These are phyloP conservation scores for Prunus salicina DNA, from an alignment of 306 rosid species.

Conservation along the genomic window DNA sequence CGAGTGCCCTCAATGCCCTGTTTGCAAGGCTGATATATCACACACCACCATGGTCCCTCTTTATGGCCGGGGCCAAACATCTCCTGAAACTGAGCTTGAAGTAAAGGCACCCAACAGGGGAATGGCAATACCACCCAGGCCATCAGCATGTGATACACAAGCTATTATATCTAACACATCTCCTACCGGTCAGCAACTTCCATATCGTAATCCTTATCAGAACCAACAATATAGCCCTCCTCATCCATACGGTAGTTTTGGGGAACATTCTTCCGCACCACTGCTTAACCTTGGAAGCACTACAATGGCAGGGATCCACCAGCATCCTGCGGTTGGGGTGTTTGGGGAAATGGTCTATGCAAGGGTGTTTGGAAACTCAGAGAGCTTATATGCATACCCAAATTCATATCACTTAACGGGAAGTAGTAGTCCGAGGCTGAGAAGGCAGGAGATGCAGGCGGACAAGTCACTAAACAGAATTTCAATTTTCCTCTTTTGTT, in stretches of 20 bases:
- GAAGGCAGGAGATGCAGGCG: conserved; percentile 85
- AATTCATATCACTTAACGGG: conserved; percentile 53
- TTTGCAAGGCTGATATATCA: conserved; percentile 82
- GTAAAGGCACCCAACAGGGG: conserved; percentile 34
- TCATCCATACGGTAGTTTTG: conserved; percentile 24
- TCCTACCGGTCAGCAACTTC: conserved; percentile 54
- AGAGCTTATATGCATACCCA: conserved; percentile 42
- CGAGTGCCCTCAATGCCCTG: conserved; percentile 90
- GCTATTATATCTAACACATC: conserved; percentile 32
- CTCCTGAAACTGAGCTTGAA: conserved; percentile 28
- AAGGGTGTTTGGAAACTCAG: conserved; percentile 64
- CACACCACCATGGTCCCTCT: conserved; percentile 80
- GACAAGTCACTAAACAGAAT: conserved; percentile 77
- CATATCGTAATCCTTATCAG: conserved; percentile 74
- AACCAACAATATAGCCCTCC: conserved; percentile 44
- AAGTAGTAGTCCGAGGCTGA: conserved; percentile 52
- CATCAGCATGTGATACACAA: conserved; percentile 57
- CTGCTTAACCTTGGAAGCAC: conserved; percentile 44
- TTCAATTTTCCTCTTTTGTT: conserved; percentile 78
- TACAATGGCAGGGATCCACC: conserved; percentile 41
- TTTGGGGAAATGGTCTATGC: conserved; percentile 75
- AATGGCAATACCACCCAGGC: conserved; percentile 68
- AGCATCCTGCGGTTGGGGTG: conserved; percentile 53
- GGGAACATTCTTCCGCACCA: conserved; percentile 47
- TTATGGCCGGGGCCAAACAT: conserved; percentile 63